Evolutionary conservation across 345 rosid genomes (phyloP), one percentile per base, ranked within the genome.

Genomic region (Arabis hirsuta): DNA sequence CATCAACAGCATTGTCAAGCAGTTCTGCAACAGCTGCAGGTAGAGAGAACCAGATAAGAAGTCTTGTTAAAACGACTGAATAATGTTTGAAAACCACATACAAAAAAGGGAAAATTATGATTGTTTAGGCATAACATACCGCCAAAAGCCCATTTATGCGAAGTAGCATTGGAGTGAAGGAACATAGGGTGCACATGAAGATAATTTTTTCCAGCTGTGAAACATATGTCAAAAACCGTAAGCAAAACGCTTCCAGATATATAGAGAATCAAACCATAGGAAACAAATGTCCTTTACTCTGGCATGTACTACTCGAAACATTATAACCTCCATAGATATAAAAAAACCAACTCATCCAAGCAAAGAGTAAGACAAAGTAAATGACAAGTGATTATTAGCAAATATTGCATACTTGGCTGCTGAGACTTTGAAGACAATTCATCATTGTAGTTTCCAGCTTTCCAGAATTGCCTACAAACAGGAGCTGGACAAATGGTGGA

Each of bases 161-260:
- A 94, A 57, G 98, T 94, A 69, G 98, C 98, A 84, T 94, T 94
- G 60, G 97, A 94, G 82, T 94, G 98, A 77, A 94, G 96, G 81
- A 94, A 94, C 96, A 89, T 77, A 9, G 98, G 98, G 62, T 91
- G 97, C 66, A 94, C 96, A 77, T 89, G 97, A 50, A 91, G 87
- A 84, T 86, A 84, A 61, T 82, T 91, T 57, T 80, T 88, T 14
- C 92, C 90, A 82, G 79, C 96, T 90, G 81, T 43, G 9, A 73
- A 41, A 65, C 57, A 71, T 0, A 52, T 8, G 36, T 26, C 38
- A 58, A 65, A 12, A 65, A 7, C 16, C 45, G 42, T 76, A 41
- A 63, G 47, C 39, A 63, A 12, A 55, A 59, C 27, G 6, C 48
- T 51, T 42, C 32, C 24, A 53, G 32, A 29, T 58, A 43, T 39